Base-by-base conservation (phyloP, 805 yeast species). In the Tetrapisispora nanseiensis region DNA sequence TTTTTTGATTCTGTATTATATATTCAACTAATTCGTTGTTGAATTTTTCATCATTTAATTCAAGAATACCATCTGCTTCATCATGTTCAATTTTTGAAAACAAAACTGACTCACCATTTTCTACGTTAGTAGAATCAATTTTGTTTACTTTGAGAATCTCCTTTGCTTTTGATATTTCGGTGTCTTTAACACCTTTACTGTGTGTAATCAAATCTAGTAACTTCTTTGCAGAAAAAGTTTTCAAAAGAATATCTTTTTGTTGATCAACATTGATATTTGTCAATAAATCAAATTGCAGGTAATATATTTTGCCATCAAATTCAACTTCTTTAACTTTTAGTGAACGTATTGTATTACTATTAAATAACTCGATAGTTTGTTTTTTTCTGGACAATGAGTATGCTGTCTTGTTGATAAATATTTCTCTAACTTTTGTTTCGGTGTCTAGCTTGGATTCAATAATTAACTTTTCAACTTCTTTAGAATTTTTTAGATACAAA, bases 311-410 rank as follows among this genome's bases (percentile, higher is more conserved):
- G 8, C 38, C 37, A 33, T 42, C 36, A 21, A 35, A 30, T 24
- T 15, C 36, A n/a, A 42, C 22, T 19, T 21, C 28, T 24, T 33
- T 33, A 13, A 33, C 30, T 12, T 39, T 38, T 5, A 33, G 20
- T 7, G 15, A 18, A 15, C 23, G 36, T 3, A 38, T 18, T 10
- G 31, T 24, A 20, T 29, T 39, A 11, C 30, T 30, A n/a, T 34
- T 33, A 20, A 40, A 42, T 29, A 38, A 33, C 13, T 42, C 36
- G 9, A 20, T 18, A 8, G 7, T 15, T 29, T 40, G 43, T 23
- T 18, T 30, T 26, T 34, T 43, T 23, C 49, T 39, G n/a, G 41
- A 35, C 2, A 48, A 33, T 26, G 49, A 48, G 32, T 38, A 48
- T 3, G 46, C 22, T 31, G 41, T 38, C 35, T 46, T 46, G 3